phyloP scores from a whole-genome alignment of 495 filamentous ascomycete species.

The Umbilicaria muhlenbergii region DNA sequence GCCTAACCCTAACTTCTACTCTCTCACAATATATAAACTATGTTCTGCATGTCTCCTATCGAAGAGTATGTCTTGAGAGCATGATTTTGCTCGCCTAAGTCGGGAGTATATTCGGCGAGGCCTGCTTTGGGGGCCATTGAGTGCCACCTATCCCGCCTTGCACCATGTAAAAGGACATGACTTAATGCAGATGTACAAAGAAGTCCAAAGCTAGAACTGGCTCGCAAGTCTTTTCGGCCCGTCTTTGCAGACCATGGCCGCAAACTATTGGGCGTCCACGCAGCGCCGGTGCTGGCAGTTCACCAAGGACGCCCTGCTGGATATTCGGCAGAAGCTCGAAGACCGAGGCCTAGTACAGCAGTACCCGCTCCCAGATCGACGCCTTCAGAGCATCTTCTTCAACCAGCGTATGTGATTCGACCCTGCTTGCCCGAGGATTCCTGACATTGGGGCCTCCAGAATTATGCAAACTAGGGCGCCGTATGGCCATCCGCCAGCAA shows the following conservation, averaged over 20 bases:
- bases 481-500: constrained; percentile 69
- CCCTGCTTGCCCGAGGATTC: not conserved
- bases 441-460: constrained; percentile 32
- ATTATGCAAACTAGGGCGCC: constrained; percentile 64
- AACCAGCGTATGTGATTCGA: constrained; percentile 52
- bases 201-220: too few species aligned
- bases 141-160: too few species aligned
- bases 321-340: constrained; percentile 56
- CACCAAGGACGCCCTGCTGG: constrained; percentile 57
- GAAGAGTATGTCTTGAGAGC: too few species aligned
- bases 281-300: constrained; percentile 86
- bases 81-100: too few species aligned
- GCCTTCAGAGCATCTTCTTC: constrained; percentile 82
- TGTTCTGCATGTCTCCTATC: too few species aligned
- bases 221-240: too few species aligned
- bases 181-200: too few species aligned
- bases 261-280: constrained; percentile 93
- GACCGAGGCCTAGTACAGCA: constrained; percentile 55
- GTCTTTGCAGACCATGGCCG: constrained; percentile 48
- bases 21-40: too few species aligned
- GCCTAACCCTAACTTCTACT: too few species aligned
- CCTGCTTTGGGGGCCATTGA: too few species aligned
- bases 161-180: too few species aligned
- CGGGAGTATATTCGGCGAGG: too few species aligned
- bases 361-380: constrained; percentile 66